Base-by-base conservation (phyloP, 2,329 filamentous ascomycete genomes). In the Colletotrichum lini region DNA sequence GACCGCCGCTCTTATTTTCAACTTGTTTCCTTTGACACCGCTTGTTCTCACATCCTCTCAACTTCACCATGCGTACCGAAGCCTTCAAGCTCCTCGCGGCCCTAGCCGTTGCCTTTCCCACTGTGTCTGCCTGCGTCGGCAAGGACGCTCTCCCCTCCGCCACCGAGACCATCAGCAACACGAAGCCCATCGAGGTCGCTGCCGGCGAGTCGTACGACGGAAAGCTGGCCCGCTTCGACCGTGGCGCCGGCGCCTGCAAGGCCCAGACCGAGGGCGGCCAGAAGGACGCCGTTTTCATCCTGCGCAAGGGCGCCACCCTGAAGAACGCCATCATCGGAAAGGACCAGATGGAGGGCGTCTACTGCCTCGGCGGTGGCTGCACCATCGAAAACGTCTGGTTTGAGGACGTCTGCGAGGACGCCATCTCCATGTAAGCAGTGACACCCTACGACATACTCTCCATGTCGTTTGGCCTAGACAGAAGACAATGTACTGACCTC, bases 301-400 rank as follows among this genome's bases (percentile, higher is more conserved):
- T 85, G 4, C 77, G 80, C 38, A 70, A 77, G 5, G 84, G 85
- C 1, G 84, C 84, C 10, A 84, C 82, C 0, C 79, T 86, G 53
- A 82, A 78, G 68, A 86, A 86, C 68, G 85, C 83, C 62, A 85
- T 85, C 73, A 86, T 86, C 26, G 84, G 84, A 70, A 77, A 79
- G 50, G 74, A 75, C 59, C 74, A 76, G 47, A 72, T 78, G 44
- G 76, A 79, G 72, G 78, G 78, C 45, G 75, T 79, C 42, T 75
- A 78, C 69, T 79, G 78, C 54, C 57, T 74, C 6, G 74, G 76
- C 45, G 77, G 77, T 2, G 65, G 73, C 40, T 78, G 77, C 73
- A 78, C 71, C 13, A 64, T 78, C 23, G 70, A 77, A 58, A 75
- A 75, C 38, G 74, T 78, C 58, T 77, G 76, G 76, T 77, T 77